phyloP scores from a whole-genome alignment of 202 grass and related monocot species.

The Carex sylvatica region DNA sequence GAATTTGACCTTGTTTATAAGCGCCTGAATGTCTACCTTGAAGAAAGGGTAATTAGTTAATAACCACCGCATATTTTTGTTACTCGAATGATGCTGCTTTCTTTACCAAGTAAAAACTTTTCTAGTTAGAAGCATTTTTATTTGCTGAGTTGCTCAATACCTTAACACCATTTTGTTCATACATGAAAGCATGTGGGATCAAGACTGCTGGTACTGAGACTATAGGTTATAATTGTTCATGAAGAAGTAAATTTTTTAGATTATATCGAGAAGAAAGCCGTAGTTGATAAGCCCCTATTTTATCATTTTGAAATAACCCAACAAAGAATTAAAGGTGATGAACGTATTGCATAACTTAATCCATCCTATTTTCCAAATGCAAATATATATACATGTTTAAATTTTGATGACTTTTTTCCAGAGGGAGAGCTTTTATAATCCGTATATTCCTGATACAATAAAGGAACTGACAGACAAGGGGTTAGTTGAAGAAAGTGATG shows the following conservation, averaged over 20 bases:
- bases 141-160: not conserved
- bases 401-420: constrained; percentile 26
- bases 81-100: not conserved
- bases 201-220: not conserved
- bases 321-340: too few relatives aligned
- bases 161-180: not conserved
- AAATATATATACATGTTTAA: not conserved
- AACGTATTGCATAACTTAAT: too few relatives aligned
- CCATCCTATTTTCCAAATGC: not conserved
- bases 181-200: not conserved
- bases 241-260: not conserved
- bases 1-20: constrained; percentile 89
- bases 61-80: not conserved
- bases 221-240: not conserved
- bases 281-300: too few relatives aligned
- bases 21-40: constrained; percentile 56
- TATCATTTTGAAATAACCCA: too few relatives aligned
- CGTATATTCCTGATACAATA: constrained; percentile 70
- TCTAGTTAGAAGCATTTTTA: not conserved
- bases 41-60: constrained; percentile 73
- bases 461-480: constrained; percentile 50
- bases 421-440: constrained; percentile 98
- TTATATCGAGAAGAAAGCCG: not conserved
- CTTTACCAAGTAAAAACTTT: not conserved
- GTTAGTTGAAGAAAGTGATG: constrained; percentile 74